Evolutionary conservation across 2,329 filamentous ascomycete species (phyloP).

Genomic region (Chrysosporium keratinophilum): DNA sequence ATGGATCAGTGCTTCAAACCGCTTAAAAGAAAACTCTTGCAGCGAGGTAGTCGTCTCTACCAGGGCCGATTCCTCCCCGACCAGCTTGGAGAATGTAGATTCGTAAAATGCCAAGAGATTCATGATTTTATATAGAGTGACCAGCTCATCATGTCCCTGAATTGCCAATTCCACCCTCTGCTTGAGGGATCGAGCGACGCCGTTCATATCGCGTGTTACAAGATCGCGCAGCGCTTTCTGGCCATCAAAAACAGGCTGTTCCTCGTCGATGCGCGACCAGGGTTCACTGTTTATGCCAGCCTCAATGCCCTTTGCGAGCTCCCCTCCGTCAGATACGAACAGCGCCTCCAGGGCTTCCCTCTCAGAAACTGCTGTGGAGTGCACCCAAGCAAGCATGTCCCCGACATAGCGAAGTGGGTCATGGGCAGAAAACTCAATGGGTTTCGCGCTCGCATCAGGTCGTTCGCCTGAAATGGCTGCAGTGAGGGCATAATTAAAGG

Average conservation of each 20-base stretch:
- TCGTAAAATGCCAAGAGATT: conserved; percentile 86
- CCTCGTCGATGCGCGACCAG: conserved; percentile 60
- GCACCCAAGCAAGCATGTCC: conserved; percentile 95
- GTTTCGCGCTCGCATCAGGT: conserved; percentile 59
- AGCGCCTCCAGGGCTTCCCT: conserved; percentile 82
- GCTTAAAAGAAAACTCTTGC: conserved; percentile 65
- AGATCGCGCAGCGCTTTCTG: conserved; percentile 72
- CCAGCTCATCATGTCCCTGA: conserved; percentile 81
- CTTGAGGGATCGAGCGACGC: conserved; percentile 71
- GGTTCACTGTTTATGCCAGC: conserved; percentile 71
- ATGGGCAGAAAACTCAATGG: conserved; percentile 87
- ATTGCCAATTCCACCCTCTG: conserved; percentile 87
- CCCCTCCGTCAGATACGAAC: conserved; percentile 82
- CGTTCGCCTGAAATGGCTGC: conserved; percentile 52
- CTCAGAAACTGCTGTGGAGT: conserved; percentile 89
- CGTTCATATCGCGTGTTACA: conserved; percentile 73
- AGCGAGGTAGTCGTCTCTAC: conserved; percentile 58
- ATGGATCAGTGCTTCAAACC: conserved; percentile 70
- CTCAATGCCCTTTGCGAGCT: conserved; percentile 72
- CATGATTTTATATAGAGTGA: conserved; percentile 77
- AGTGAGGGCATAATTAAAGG: conserved; percentile 80
- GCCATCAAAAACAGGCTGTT: conserved; percentile 60
- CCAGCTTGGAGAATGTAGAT: conserved; percentile 68
- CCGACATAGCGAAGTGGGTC: conserved; percentile 85
- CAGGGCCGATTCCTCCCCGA: conserved; percentile 59